Evolutionary conservation across 768 basidiomycete genomes (phyloP), one percentile per base, ranked within the genome.

Genomic region (Leucosporidium scottii): DNA sequence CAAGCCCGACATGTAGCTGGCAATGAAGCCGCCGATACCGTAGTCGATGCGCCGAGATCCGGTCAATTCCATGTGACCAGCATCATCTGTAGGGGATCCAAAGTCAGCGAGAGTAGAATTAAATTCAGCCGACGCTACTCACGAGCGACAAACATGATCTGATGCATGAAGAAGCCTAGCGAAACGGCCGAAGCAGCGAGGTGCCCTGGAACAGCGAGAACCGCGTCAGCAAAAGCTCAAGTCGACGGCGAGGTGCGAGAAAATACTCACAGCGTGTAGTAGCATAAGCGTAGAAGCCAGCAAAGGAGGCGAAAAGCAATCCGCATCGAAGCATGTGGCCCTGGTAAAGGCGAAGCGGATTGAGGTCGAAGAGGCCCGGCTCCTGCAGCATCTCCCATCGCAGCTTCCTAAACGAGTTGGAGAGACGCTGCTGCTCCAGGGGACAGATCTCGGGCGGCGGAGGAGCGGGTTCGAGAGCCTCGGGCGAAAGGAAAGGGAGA

Each of bases 121-220:
- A 17, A 23, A 31, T 34, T n/a, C n/a, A 57, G 30, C 34, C 15
- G 30, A 25, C 34, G 17, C 36, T 39, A 36, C 30, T 17, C 5
- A 34, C 57, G 96, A 44, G 84, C 93, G 64, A 83, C 83, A 78
- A 99, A 98, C 47, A 89, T 86, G 64, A 98, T 82, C 76, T 98
- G 96, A 75, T 99, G 96, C 91, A 91, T 98, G 76, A 90, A 83
- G 57, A 92, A 79, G 10, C 96, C 96, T 8, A 98, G 85, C 72
- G 83, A 87, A 58, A 90, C 73, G 4, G 93, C 91, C 67, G 90
- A 91, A 61, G 82, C 76, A 62, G 89, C 78, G 72, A 87, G 83
- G 57, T 58, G 57, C 57, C 57, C 57, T 58, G 13, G 53, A 28
- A 25, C 27, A 25, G 9, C 31, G 36, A 30, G 10, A 13, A 44